These are phyloP conservation scores for Barnettozyma sucrosica DNA, from an alignment of 805 yeast genomes.

Conservation along the genomic window DNA sequence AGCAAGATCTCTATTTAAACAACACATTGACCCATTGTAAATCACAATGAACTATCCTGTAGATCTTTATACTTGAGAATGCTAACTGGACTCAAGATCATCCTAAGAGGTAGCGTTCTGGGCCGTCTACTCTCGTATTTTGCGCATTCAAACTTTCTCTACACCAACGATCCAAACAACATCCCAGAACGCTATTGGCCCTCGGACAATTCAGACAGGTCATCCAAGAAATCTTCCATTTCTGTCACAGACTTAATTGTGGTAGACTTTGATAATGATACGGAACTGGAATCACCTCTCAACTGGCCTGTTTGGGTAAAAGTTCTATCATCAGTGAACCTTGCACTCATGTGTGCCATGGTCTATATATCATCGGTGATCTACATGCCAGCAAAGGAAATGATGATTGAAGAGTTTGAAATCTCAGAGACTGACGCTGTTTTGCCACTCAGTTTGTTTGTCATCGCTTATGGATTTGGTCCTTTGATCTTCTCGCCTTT, in stretches of 20 bases:
- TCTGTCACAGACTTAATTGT: neutral
- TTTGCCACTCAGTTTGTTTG: conserved; percentile 48
- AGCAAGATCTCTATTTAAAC: too few species aligned
- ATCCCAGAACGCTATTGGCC: neutral
- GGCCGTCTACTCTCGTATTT: neutral
- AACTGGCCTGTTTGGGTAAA: conserved; percentile 48
- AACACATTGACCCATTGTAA: too few species aligned
- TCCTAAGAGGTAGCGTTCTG: conserved; percentile 2
- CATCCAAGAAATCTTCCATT: neutral
- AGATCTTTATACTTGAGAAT: neutral
- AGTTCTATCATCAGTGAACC: conserved; percentile 31
- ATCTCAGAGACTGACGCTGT: conserved; percentile 40
- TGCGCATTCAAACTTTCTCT: neutral
- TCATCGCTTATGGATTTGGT: conserved; percentile 57
- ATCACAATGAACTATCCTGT: neutral
- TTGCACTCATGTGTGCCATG: conserved; percentile 42
- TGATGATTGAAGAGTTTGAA: conserved; percentile 40
- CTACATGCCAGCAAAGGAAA: conserved; percentile 44
- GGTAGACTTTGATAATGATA: conserved; percentile 1
- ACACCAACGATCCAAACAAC: neutral
- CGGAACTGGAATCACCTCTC: conserved; percentile 50
- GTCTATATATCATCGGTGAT: conserved; percentile 55
- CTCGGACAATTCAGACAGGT: neutral
- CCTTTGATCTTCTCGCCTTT: conserved; percentile 55
- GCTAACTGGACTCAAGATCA: conserved; percentile 1